Base-by-base conservation (phyloP, 1,139 yeast genomes). In the Yamadazyma songkhlaensis region DNA sequence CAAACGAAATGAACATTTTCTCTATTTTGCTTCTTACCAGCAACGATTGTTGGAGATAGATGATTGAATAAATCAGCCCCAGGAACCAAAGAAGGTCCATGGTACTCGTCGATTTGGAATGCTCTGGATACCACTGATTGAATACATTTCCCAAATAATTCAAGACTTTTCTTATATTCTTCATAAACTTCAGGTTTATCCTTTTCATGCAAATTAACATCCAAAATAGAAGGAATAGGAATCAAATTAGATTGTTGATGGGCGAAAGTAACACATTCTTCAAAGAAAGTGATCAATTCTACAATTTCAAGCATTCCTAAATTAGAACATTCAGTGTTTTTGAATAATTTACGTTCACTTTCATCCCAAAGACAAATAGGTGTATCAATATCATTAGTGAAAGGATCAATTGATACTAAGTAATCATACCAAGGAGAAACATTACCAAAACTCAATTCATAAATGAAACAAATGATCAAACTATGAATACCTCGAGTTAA, bases 11-110 rank as follows among this genome's bases (percentile, higher is more conserved):
- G 87, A 6, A 84, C 89, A 50, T 79, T 72, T 38, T 81, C 85
- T 31, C 74, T 66, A 1, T 62, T 66, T 2, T 31, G 4, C 2
- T 42, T 36, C 4, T 51, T 42, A 14, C 45, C 42, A 8, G 48
- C 58, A n/a, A 30, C 50, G 2, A 49, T 8, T 45, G 40, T 34
- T 2, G 67, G 71, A 8, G 74, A 72, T 28, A 76, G 64, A 54
- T 88, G 96, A 49, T 89, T 89, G 62, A 89, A 89, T 35, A 90
- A 64, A 57, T 90, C 96, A 0, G 96, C 97, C 11, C 90, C 90
- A 0, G 97, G 96, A 23, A 89, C 96, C 42, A 90, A 63, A 0
- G 85, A 86, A 29, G 84, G 71, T 21, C 81, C 85, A 49, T 83
- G 86, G 55, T 62, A 88, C 34, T 70, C 72, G 55, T 90, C 97